Evolutionary conservation across 1,284 basidiomycete species (phyloP).

Genomic region (Tranzscheliella williamsii): DNA sequence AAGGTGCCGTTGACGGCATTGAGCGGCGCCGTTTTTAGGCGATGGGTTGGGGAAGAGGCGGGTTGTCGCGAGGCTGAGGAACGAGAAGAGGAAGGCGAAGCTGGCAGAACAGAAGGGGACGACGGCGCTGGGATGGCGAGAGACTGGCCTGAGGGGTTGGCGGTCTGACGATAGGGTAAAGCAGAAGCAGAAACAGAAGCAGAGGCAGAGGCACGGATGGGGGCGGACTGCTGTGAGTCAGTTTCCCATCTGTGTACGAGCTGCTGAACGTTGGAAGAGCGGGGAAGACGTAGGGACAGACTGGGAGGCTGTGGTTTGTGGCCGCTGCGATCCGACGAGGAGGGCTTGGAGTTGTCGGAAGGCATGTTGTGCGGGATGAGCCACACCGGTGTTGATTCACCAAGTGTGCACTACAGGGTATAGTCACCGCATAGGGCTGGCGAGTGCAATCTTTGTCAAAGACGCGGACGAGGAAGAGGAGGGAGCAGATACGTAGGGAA

Average conservation of each 20-base stretch:
- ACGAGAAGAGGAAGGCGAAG: conserved; percentile 1
- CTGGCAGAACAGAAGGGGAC: neutral
- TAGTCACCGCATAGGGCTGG: too few species aligned
- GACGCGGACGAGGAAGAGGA: too few species aligned
- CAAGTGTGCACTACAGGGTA: too few species aligned
- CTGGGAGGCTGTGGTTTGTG: conserved; percentile 15
- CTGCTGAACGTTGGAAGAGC: conserved; percentile 23
- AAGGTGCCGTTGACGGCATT: conserved; percentile 21
- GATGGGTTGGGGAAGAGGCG: neutral
- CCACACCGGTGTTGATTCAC: too few species aligned
- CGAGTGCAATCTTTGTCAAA: too few species aligned
- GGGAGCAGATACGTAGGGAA: too few species aligned
- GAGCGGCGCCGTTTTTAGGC: conserved; percentile 4
- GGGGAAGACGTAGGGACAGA: conserved; percentile 12
- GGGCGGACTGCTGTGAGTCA: conserved; percentile 4
- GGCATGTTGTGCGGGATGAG: too few species aligned
- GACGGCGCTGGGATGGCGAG: neutral
- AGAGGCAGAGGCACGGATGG: too few species aligned
- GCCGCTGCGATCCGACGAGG: neutral
- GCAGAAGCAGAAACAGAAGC: neutral
- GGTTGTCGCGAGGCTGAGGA: neutral
- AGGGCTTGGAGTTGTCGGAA: too few species aligned
- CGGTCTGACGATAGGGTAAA: neutral
- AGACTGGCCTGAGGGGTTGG: too few species aligned
- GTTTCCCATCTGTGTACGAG: conserved; percentile 29